phyloP scores from a whole-genome alignment of 2,329 filamentous ascomycete species.

The Juglanconis juglandina region DNA sequence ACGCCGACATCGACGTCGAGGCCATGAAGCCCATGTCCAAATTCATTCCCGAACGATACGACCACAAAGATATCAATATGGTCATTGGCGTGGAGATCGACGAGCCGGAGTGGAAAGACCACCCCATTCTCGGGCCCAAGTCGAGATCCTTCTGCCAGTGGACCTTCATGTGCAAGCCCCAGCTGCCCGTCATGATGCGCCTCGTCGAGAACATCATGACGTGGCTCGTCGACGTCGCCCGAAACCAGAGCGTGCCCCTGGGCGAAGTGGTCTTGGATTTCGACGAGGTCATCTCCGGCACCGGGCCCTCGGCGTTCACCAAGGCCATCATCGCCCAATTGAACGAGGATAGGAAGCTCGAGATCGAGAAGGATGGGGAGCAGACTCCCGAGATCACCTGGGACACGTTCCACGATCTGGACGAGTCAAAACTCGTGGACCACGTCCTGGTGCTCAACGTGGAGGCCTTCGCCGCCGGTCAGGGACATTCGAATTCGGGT shows the following conservation, averaged over 20 bases:
- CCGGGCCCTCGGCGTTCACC: conserved; percentile 68
- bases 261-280: conserved; percentile 62
- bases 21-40: conserved; percentile 35
- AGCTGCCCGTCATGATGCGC: conserved; percentile 63
- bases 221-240: conserved; percentile 60
- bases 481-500: conserved; percentile 69
- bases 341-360: conserved; percentile 36
- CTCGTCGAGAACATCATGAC: conserved; percentile 65
- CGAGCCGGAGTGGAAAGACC: conserved; percentile 60
- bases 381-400: conserved; percentile 48
- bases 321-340: conserved; percentile 62
- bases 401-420: conserved; percentile 62
- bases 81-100: conserved; percentile 70
- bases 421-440: conserved; percentile 61
- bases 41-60: conserved; percentile 61
- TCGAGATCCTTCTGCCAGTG: conserved; percentile 70
- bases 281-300: conserved; percentile 68
- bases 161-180: conserved; percentile 69
- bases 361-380: conserved; percentile 17
- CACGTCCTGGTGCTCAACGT: conserved; percentile 65
- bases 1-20: conserved; percentile 42
- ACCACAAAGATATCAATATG: conserved; percentile 62
- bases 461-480: conserved; percentile 68
- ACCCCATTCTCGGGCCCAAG: conserved; percentile 64
- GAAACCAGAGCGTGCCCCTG: conserved; percentile 56